Conservation (phyloP, 1,284 basidiomycete genomes). For the Pseudozyma hubeiensis region DNA sequence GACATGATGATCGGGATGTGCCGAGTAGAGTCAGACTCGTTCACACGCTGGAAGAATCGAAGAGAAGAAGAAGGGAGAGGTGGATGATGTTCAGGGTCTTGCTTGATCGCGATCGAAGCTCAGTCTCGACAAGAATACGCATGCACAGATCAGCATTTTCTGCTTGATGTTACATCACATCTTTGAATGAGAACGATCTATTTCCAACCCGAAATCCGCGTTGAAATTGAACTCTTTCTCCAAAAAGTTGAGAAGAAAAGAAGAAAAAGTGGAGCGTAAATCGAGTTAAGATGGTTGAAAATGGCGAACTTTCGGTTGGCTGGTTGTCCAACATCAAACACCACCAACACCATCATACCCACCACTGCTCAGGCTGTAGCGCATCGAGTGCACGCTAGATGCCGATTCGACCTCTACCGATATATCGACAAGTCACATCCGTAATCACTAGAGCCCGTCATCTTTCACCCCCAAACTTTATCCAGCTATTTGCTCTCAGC, state of each 20-base stretch:
- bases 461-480: not conserved
- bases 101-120: not conserved
- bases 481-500: not conserved
- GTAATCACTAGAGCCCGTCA: not conserved
- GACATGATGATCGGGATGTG: slow-evolving; percentile 17
- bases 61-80: slow-evolving; percentile 1
- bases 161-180: slow-evolving; percentile 19
- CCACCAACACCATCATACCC: not conserved
- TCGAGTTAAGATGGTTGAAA: slow-evolving; percentile 7
- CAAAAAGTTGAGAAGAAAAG: slow-evolving; percentile 2
- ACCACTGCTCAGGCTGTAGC: not conserved
- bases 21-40: no score
- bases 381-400: slow-evolving; percentile 21
- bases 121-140: not conserved
- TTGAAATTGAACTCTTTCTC: not conserved
- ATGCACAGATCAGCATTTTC: slow-evolving; percentile 28
- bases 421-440: not conserved
- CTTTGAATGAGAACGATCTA: no score
- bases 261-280: slow-evolving; percentile 11
- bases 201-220: slow-evolving; percentile 4
- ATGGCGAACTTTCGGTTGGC: slow-evolving; percentile 18
- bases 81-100: slow-evolving; percentile 5
- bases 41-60: not conserved
- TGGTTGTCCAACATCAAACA: slow-evolving; percentile 1
- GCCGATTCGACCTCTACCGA: slow-evolving; percentile 10